Percentiles rank a stretch among this genome's conserved stretches.
These are phyloP conservation scores for Arxiozyma bovina DNA, from an alignment of 1,139 yeast species.

Conservation along the genomic window DNA sequence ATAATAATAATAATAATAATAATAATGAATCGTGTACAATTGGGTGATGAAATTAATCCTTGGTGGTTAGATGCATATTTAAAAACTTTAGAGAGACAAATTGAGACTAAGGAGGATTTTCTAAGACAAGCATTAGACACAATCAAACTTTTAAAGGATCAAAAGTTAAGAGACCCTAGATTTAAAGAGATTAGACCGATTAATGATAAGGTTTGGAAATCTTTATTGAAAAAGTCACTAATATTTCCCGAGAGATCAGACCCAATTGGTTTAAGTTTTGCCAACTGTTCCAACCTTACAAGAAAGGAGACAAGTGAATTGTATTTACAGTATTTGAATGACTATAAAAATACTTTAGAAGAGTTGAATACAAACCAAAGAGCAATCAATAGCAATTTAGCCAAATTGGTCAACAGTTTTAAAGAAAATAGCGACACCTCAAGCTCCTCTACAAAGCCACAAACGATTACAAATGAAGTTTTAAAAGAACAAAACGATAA, in stretches of 20 bases:
- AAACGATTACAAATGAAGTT: neutral
- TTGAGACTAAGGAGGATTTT: constrained; percentile 23
- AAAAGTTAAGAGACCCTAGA: constrained; percentile 1
- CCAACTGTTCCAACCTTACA: constrained; percentile 11
- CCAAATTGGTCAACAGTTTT: neutral
- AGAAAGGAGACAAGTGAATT: constrained; percentile 13
- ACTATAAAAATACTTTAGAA: constrained; percentile 3
- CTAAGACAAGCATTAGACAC: constrained; percentile 21
- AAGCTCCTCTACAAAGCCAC: neutral
- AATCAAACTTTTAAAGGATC: constrained; percentile 9
- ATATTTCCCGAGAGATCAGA: constrained; percentile 28
- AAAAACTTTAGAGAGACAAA: constrained; percentile 19
- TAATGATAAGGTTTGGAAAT: constrained; percentile 12
- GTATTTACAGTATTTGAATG: constrained; percentile 10
- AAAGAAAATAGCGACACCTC: neutral
- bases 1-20: too few species aligned
- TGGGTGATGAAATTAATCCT: neutral
- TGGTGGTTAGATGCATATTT: constrained; percentile 14
- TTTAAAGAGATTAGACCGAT: neutral
- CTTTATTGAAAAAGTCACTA: constrained; percentile 22
- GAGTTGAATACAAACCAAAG: constrained; percentile 4
- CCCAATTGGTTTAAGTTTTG: constrained; percentile 26
- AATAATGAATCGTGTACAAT: neutral
- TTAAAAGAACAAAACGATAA: neutral
- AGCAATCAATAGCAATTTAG: constrained; percentile 8